Evolutionary conservation across 2,329 filamentous ascomycete species (phyloP), one percentile per base, ranked within the genome.

Genomic region (Aspergillus bombycis): DNA sequence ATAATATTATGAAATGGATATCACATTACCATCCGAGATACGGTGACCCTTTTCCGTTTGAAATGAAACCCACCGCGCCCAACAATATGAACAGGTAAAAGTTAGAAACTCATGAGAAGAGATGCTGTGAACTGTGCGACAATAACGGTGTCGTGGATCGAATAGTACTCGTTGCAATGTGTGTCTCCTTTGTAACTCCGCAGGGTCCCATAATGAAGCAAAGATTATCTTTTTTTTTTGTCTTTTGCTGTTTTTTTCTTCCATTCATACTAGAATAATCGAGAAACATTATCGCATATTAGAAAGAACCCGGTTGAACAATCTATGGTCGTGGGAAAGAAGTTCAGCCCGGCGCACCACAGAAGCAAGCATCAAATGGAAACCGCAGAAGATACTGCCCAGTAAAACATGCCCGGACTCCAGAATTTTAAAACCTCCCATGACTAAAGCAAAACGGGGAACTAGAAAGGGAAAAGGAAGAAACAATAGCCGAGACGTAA

Each of bases 381-480:
- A 61, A 67, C 68, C 48, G 60, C 58, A 62, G 64, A 66, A 70
- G 58, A 72, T 69, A 72, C 68, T 73, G 71, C 72, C 71, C 70
- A 70, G 68, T 69, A 72, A 74, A 72, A 72, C 70, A 76, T 72
- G 71, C 62, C 74, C 69, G 71, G 73, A 77, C 75, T 75, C 75
- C 75, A 69, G 71, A 72, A 71, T 67, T 74, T 76, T 75, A 63
- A 69, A 70, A 67, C 69, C 68, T 67, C 71, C 73, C 70, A 68
- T 70, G 67, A 71, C 59, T 67, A 61, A 70, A 72, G 67, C 68
- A 68, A 62, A 67, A 65, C 26, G 55, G 61, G 59, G 48, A 62
- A 69, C 64, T 62, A 58, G 53, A 50, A 58, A 43, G 34, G 57
- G 61, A 64, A 52, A 59, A 11, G 48, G 34, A 56, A 57, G 43